Percentiles rank a stretch among this genome's conserved stretches.
Conservation (phyloP, 805 yeast genomes). For the Isabelozyma heimii region DNA sequence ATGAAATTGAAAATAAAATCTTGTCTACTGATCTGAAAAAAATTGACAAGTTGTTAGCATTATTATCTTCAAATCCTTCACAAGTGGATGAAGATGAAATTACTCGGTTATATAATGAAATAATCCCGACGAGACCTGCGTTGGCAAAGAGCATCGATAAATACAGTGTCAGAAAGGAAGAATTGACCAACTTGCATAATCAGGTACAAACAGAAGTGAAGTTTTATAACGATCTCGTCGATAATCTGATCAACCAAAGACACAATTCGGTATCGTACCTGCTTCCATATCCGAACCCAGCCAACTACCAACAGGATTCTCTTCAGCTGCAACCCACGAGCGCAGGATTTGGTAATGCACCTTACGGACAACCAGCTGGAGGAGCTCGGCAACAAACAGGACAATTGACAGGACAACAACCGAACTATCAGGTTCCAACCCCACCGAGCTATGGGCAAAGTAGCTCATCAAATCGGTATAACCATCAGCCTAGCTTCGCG, state of each 20-base stretch:
- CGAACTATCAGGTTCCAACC: not conserved
- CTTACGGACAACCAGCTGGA: not conserved
- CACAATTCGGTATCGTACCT: conserved; percentile 10
- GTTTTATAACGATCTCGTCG: conserved; percentile 67
- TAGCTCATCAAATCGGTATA: too few relatives aligned
- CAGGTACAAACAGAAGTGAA: conserved; percentile 68
- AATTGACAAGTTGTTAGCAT: conserved; percentile 66
- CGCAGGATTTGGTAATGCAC: conserved; percentile 17
- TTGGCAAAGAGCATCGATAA: conserved; percentile 75
- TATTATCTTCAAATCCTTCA: conserved; percentile 36
- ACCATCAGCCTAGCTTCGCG: too few relatives aligned
- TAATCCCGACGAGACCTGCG: conserved; percentile 70
- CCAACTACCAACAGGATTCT: conserved; percentile 1
- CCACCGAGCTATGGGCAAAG: not conserved
- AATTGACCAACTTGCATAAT: conserved; percentile 65
- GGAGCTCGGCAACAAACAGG: too few relatives aligned
- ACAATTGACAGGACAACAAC: not conserved
- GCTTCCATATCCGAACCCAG: conserved; percentile 4
- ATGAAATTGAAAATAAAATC: conserved; percentile 49
- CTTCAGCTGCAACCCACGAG: conserved; percentile 35
- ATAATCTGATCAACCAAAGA: conserved; percentile 32
- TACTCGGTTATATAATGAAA: conserved; percentile 67
- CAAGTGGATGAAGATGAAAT: conserved; percentile 58
- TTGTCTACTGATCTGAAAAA: conserved; percentile 50
- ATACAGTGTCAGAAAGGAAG: conserved; percentile 74